Conservation (phyloP, 148 eudicot species). For the Amaranthus hypochondriacus region DNA sequence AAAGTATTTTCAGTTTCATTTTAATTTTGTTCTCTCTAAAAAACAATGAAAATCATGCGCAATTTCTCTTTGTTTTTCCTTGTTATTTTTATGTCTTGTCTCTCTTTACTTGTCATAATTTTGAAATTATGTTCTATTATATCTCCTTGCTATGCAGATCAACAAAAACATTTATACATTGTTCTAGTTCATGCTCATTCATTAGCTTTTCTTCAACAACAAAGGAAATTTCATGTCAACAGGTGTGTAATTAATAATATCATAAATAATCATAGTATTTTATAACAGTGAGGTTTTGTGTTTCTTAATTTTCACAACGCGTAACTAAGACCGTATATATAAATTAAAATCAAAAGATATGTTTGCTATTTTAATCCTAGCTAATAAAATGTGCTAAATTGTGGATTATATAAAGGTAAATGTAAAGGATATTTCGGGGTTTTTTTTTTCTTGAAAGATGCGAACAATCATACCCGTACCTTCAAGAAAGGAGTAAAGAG, state of each 20-base stretch:
- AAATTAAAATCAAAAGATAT: too few species aligned
- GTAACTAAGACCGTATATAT: too few species aligned
- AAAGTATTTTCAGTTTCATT: background rate
- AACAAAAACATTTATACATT: conserved; percentile 47
- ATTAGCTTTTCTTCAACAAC: conserved; percentile 48
- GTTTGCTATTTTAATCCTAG: too few species aligned
- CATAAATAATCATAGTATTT: background rate
- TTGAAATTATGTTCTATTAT: conserved; percentile 20
- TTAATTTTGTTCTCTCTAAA: background rate
- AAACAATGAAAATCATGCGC: conserved; percentile 13
- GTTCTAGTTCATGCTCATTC: conserved; percentile 70
- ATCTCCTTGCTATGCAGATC: conserved; percentile 30
- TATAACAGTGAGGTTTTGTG: too few species aligned
- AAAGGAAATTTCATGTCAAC: conserved; percentile 20
- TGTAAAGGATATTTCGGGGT: too few species aligned
- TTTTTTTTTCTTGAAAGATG: too few species aligned
- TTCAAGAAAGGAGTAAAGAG: too few species aligned
- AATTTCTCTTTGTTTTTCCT: conserved; percentile 17
- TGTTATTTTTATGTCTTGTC: conserved; percentile 11
- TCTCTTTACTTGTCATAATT: conserved; percentile 10
- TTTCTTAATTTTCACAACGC: too few species aligned
- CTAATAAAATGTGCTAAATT: too few species aligned
- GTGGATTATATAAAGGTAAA: too few species aligned
- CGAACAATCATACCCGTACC: too few species aligned
- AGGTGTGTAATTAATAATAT: conserved; percentile 14